Conservation (phyloP, 306 rosid species). For the Herpetospermum pedunculosum region DNA sequence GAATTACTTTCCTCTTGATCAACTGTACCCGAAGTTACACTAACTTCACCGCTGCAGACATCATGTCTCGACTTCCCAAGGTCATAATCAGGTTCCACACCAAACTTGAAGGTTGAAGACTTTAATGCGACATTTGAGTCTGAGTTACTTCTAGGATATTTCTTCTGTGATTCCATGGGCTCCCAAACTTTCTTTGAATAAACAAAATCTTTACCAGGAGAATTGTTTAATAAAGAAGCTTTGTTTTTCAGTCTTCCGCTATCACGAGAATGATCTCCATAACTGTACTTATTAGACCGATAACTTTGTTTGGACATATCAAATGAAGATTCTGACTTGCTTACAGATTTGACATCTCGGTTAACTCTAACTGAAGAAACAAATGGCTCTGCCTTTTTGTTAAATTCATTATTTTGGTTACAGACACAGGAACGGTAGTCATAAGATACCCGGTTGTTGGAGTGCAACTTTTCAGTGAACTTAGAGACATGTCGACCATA, state of each 20-base stretch:
- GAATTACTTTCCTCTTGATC: conserved; percentile 29
- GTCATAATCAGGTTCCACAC: conserved; percentile 29
- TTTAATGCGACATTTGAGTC: conserved; percentile 53
- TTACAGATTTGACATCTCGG: conserved; percentile 45
- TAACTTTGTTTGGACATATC: conserved; percentile 59
- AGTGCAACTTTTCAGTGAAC: conserved; percentile 50
- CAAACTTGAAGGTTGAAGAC: conserved; percentile 30
- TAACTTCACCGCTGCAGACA: conserved; percentile 17
- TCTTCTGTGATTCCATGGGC: conserved; percentile 67
- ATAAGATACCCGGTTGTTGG: conserved; percentile 39
- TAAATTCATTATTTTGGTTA: conserved; percentile 46
- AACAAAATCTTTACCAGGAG: conserved; percentile 46
- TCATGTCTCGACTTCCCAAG: conserved; percentile 28
- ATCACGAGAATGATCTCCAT: conserved; percentile 51
- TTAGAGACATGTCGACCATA: conserved; percentile 59
- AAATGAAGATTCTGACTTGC: conserved; percentile 43
- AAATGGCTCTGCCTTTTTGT: conserved; percentile 52
- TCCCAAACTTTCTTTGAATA: conserved; percentile 90
- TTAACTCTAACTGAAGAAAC: conserved; percentile 34
- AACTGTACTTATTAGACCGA: conserved; percentile 45
- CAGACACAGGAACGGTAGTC: conserved; percentile 75
- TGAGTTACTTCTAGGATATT: conserved; percentile 55
- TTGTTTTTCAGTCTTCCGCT: conserved; percentile 63
- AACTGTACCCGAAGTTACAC: conserved; percentile 26
- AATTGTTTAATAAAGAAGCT: conserved; percentile 34